These are phyloP conservation scores for Phaeosphaeriaceae sp. DNA, from an alignment of 2,329 filamentous ascomycete genomes.

Conservation along the genomic window DNA sequence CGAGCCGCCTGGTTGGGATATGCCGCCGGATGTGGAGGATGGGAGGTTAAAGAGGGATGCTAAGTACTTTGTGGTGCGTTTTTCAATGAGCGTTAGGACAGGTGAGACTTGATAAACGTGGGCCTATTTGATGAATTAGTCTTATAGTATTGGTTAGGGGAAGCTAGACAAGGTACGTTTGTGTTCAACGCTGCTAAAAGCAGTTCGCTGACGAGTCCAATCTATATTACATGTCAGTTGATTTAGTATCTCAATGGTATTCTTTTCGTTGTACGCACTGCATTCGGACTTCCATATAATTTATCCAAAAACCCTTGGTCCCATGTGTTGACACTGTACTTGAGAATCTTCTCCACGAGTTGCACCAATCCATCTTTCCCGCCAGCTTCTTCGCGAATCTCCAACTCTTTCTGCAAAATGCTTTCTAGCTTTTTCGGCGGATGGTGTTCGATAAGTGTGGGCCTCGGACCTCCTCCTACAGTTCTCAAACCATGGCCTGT, in stretches of 20 bases:
- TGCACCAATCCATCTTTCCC: slow-evolving; percentile 53
- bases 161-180: slow-evolving; percentile 63
- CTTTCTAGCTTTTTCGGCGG: slow-evolving; percentile 51
- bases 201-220: slow-evolving; percentile 84
- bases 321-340: slow-evolving; percentile 97
- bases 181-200: slow-evolving; percentile 88
- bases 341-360: slow-evolving; percentile 71
- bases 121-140: slow-evolving; percentile 54
- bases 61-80: slow-evolving; percentile 74
- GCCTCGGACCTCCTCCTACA: slow-evolving; percentile 65
- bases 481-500: slow-evolving; percentile 64
- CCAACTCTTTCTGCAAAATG: slow-evolving; percentile 44
- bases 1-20: slow-evolving; percentile 79
- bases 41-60: slow-evolving; percentile 68
- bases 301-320: slow-evolving; percentile 97
- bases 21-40: slow-evolving; percentile 67
- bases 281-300: slow-evolving; percentile 87
- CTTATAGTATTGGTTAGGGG: neutral
- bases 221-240: slow-evolving; percentile 50
- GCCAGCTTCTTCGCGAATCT: slow-evolving; percentile 46
- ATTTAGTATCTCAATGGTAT: no score
- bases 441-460: slow-evolving; percentile 53
- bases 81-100: slow-evolving; percentile 85
- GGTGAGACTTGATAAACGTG: slow-evolving; percentile 96
- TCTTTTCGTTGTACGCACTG: slow-evolving; percentile 57